phyloP scores from a whole-genome alignment of 2,329 filamentous ascomycete genomes.

The Clonostachys chloroleuca region DNA sequence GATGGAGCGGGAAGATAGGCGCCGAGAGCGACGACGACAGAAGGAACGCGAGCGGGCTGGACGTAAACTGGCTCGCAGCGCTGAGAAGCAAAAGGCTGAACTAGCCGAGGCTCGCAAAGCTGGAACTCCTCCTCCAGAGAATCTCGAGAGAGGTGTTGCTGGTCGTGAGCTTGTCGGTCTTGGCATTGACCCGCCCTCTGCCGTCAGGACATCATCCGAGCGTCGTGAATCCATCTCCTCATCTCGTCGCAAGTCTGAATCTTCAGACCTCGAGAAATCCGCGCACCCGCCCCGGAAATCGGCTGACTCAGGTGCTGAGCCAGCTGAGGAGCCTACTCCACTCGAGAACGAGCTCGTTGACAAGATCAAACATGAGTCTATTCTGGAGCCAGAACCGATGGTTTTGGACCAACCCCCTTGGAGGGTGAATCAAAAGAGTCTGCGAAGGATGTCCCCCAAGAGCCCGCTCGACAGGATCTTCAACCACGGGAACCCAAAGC shows the following conservation, averaged over 20 bases:
- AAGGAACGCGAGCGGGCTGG: slow-evolving; percentile 65
- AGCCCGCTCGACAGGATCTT: slow-evolving; percentile 7
- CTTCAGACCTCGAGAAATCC: no score
- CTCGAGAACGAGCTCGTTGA: no score
- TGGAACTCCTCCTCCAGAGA: slow-evolving; percentile 47
- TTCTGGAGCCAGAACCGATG: no score
- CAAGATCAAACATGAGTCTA: no score
- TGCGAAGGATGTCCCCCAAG: neutral
- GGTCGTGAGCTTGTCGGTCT: slow-evolving; percentile 53
- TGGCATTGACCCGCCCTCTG: slow-evolving; percentile 51
- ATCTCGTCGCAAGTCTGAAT: no score
- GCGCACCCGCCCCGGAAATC: no score
- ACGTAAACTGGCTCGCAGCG: slow-evolving; percentile 58
- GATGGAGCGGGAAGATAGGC: slow-evolving; percentile 82
- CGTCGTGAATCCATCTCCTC: slow-evolving; percentile 21
- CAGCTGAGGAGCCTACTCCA: no score
- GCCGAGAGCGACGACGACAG: slow-evolving; percentile 69
- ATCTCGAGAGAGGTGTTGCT: slow-evolving; percentile 56
- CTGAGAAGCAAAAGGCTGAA: slow-evolving; percentile 61
- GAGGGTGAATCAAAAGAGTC: no score
- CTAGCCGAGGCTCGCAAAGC: slow-evolving; percentile 47
- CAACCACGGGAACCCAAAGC: slow-evolving; percentile 3
- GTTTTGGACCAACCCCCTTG: no score
- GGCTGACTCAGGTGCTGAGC: no score
- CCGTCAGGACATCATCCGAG: slow-evolving; percentile 51